These are phyloP conservation scores for Tuctoria greenei DNA, from an alignment of 176 grass and related monocot genomes.

Conservation along the genomic window DNA sequence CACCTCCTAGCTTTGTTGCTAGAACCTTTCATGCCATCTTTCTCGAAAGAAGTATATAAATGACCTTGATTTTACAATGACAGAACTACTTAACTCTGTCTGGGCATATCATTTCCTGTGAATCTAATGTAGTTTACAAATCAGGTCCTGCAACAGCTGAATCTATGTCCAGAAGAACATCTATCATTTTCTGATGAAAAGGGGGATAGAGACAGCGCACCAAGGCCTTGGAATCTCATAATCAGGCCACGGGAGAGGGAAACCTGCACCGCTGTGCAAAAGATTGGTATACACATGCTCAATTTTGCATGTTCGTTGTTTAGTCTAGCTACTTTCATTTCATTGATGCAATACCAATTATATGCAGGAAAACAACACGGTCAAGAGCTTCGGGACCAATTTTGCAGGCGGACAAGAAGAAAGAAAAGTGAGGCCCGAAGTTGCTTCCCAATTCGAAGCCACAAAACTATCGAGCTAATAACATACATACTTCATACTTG, in stretches of 20 bases:
- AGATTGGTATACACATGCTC: constrained; percentile 51
- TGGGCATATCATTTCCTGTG: not conserved
- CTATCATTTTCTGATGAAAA: constrained; percentile 75
- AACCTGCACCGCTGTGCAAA: constrained; percentile 63
- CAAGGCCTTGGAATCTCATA: constrained; percentile 79
- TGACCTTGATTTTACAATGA: constrained; percentile 16
- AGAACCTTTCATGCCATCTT: constrained; percentile 83
- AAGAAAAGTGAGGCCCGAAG: constrained; percentile 43
- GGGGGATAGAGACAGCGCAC: constrained; percentile 51
- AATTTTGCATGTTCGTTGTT: constrained; percentile 11
- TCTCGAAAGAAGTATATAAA: constrained; percentile 55
- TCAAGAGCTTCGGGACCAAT: constrained; percentile 53
- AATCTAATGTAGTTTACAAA: constrained; percentile 17
- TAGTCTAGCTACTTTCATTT: not conserved
- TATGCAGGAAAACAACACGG: constrained; percentile 62
- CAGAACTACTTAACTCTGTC: constrained; percentile 17
- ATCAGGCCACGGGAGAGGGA: constrained; percentile 68
- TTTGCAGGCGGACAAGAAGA: constrained; percentile 70
- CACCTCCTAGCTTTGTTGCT: constrained; percentile 67
- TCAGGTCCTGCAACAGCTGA: constrained; percentile 75
- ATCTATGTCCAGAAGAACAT: constrained; percentile 49
- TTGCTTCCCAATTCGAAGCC: constrained; percentile 51
- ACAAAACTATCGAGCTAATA: constrained; percentile 39
- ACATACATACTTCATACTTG: not conserved
- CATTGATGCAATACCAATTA: not conserved